phyloP scores from a whole-genome alignment of 1,139 yeast genomes.

The Candida glucosophila region DNA sequence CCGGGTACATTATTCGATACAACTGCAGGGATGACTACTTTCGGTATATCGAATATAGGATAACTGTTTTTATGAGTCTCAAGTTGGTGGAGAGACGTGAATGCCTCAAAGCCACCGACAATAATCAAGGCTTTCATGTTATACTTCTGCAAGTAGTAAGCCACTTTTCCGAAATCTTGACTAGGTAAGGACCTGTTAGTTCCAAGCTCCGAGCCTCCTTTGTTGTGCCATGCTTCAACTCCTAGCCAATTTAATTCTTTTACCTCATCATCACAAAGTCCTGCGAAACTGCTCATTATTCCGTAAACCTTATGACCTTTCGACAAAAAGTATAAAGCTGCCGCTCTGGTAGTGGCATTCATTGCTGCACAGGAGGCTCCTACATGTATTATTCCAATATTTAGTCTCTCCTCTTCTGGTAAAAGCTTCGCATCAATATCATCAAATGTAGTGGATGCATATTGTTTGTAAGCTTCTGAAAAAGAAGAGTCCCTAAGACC shows the following conservation, averaged over 20 bases:
- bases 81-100: conserved; percentile 71
- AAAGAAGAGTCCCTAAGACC: conserved; percentile 80
- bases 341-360: conserved; percentile 88
- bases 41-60: conserved; percentile 89
- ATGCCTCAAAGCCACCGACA: conserved; percentile 95
- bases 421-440: conserved; percentile 55
- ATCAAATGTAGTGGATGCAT: conserved; percentile 57
- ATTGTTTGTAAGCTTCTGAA: conserved; percentile 67
- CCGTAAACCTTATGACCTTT: conserved; percentile 86
- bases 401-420: conserved; percentile 44
- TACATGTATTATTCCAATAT: conserved; percentile 77
- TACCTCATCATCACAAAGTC: conserved; percentile 76
- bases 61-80: conserved; percentile 63
- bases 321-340: conserved; percentile 84
- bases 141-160: conserved; percentile 82
- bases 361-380: conserved; percentile 98
- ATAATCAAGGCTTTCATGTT: conserved; percentile 77
- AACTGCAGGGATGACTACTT: conserved; percentile 90
- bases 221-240: conserved; percentile 81
- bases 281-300: conserved; percentile 88
- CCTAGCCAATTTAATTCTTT: conserved; percentile 74
- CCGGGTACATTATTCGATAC: conserved; percentile 98
- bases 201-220: conserved; percentile 94
- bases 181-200: conserved; percentile 85
- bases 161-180: conserved; percentile 78